Conservation (phyloP, 208 protist species). For the Leishmania major region DNA sequence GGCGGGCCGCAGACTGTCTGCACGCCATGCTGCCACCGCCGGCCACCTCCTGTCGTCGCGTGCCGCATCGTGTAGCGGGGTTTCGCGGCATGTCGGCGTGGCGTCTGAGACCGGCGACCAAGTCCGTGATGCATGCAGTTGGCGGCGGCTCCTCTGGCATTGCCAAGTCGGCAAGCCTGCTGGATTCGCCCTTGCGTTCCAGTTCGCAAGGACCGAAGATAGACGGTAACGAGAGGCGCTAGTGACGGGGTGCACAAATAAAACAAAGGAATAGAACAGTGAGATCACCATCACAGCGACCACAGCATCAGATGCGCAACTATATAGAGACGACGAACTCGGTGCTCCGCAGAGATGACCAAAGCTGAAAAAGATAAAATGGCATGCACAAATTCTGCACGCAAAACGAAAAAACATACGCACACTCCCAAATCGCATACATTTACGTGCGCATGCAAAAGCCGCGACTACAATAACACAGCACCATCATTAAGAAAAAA, state of each 20-base stretch:
- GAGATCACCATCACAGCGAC: not conserved
- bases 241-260: no score
- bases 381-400: no score
- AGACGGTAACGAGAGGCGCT: no score
- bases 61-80: no score
- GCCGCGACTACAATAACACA: not conserved
- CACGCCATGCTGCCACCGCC: no score
- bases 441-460: not conserved
- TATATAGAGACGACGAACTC: not conserved
- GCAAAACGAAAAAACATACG: not conserved
- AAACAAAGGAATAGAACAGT: not conserved
- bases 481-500: not conserved
- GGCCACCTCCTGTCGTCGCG: not conserved
- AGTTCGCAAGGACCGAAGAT: no score
- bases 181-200: no score
- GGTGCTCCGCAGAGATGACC: not conserved
- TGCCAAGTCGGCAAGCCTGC: no score
- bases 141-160: no score
- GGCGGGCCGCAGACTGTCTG: not conserved
- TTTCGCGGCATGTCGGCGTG: no score
- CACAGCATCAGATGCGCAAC: not conserved
- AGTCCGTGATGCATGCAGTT: no score
- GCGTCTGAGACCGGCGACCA: no score
- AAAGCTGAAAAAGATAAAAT: not conserved
- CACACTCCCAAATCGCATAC: not conserved